phyloP scores from a whole-genome alignment of 2,329 filamentous ascomycete genomes.

The Stemphylium vesicarium region DNA sequence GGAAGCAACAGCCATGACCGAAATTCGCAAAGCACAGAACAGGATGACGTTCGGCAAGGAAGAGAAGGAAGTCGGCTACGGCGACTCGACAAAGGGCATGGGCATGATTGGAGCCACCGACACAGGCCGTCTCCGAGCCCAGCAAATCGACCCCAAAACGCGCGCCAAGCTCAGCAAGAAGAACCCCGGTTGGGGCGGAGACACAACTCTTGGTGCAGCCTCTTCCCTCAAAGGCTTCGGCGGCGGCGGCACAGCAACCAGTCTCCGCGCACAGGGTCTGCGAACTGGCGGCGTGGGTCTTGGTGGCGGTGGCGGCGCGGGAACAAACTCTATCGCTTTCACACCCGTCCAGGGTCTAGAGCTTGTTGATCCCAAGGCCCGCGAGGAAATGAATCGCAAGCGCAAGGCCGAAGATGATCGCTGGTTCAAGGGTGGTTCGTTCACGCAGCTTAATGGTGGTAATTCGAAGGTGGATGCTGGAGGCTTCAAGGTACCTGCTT shows the following conservation, averaged over 20 bases:
- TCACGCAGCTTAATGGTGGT: constrained; percentile 76
- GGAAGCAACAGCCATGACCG: constrained; percentile 96
- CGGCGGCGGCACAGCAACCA: constrained; percentile 66
- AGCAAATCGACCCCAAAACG: constrained; percentile 92
- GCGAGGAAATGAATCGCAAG: constrained; percentile 87
- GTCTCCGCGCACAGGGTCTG: constrained; percentile 80
- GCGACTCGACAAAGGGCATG: constrained; percentile 83
- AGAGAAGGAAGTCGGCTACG: constrained; percentile 91
- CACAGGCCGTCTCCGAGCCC: constrained; percentile 84
- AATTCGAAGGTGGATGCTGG: constrained; percentile 59
- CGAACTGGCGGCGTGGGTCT: constrained; percentile 81
- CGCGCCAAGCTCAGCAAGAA: constrained; percentile 92
- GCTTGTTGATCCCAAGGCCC: constrained; percentile 89
- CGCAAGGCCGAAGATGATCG: constrained; percentile 92
- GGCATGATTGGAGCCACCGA: constrained; percentile 94
- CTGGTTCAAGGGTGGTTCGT: constrained; percentile 97
- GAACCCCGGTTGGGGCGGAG: constrained; percentile 92
- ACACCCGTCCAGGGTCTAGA: constrained; percentile 94
- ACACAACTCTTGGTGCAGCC: constrained; percentile 56
- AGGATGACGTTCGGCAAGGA: constrained; percentile 95
- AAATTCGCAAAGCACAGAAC: constrained; percentile 94
- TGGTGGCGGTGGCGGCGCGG: constrained; percentile 66
- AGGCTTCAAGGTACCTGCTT: constrained; percentile 81
- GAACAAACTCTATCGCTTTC: constrained; percentile 88
- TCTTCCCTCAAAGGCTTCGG: constrained; percentile 83